A percentile compares a stretch with the other conserved stretches of the same genome.
These are phyloP conservation scores for Capsella rubella DNA, from an alignment of 441 rosid genomes.

Conservation along the genomic window DNA sequence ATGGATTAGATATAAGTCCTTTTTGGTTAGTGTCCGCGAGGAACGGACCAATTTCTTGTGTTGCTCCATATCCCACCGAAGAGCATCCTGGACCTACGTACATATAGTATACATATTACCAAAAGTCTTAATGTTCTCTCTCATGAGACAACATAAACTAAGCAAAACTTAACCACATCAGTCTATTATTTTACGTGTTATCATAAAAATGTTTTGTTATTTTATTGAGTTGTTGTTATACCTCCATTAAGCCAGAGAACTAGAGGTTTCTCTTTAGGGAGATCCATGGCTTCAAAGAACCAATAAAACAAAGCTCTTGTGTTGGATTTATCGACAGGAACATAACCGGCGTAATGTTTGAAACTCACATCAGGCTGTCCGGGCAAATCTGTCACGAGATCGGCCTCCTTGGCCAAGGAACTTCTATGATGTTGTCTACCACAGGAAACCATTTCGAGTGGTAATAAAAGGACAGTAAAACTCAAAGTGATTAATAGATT, in stretches of 20 bases:
- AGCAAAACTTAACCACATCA: too few species aligned
- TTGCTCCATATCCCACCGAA: slow-evolving; percentile 96
- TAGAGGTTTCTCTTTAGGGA: slow-evolving; percentile 73
- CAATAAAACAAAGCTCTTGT: slow-evolving; percentile 89
- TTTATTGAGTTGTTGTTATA: slow-evolving; percentile 31
- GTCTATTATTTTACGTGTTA: too few species aligned
- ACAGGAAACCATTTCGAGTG: slow-evolving; percentile 38
- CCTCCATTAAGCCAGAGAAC: slow-evolving; percentile 99
- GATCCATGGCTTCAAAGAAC: slow-evolving; percentile 78
- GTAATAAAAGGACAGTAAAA: slow-evolving; percentile 32
- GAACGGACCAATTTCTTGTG: slow-evolving; percentile 90
- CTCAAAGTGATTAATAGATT: neutral
- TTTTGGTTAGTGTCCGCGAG: slow-evolving; percentile 79
- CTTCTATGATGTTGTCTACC: slow-evolving; percentile 46
- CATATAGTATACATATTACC: neutral
- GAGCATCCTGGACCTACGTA: slow-evolving; percentile 91
- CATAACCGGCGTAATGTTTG: slow-evolving; percentile 80
- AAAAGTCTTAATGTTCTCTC: slow-evolving; percentile 18
- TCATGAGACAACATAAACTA: neutral
- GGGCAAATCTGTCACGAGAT: slow-evolving; percentile 71
- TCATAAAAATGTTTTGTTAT: too few species aligned
- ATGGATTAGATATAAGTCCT: slow-evolving; percentile 80
- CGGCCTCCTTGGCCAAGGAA: slow-evolving; percentile 39
- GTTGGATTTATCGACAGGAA: slow-evolving; percentile 65
- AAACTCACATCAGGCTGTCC: slow-evolving; percentile 76